These are phyloP conservation scores for Oidiodendron maius DNA, from an alignment of 495 filamentous ascomycete genomes.

Conservation along the genomic window DNA sequence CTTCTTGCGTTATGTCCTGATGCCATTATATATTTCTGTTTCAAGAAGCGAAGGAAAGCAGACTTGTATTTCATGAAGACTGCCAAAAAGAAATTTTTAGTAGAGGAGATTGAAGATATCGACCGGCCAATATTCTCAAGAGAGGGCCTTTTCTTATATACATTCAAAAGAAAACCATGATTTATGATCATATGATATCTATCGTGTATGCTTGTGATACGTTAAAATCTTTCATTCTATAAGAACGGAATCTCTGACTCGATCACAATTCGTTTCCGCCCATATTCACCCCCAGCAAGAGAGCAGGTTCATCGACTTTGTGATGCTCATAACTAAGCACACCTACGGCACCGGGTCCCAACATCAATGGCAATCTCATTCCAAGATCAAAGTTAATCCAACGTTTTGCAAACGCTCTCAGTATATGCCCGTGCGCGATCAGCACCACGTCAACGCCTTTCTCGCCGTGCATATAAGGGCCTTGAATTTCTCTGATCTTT, in stretches of 20 bases:
- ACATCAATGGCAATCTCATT: constrained; percentile 48
- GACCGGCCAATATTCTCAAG: constrained; percentile 51
- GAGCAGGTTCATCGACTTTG: constrained; percentile 61
- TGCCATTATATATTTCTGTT: constrained; percentile 86
- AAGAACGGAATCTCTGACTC: not conserved
- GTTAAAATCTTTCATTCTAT: not conserved
- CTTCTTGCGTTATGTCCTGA: constrained; percentile 45
- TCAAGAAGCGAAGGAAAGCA: constrained; percentile 77
- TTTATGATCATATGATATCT: not conserved
- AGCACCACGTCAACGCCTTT: constrained; percentile 55
- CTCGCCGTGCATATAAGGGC: constrained; percentile 33
- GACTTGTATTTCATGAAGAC: constrained; percentile 67
- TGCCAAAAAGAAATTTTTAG: constrained; percentile 56
- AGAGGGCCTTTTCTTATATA: constrained; percentile 56
- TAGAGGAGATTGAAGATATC: constrained; percentile 60
- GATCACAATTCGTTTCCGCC: constrained; percentile 6
- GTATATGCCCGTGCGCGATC: constrained; percentile 67
- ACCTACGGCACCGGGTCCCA: constrained; percentile 63
- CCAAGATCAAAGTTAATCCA: constrained; percentile 58
- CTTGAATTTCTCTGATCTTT: constrained; percentile 52
- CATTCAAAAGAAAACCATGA: constrained; percentile 43
- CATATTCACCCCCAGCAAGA: constrained; percentile 49
- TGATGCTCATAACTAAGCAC: constrained; percentile 67
- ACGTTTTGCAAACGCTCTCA: constrained; percentile 68
- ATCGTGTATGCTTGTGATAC: not conserved